Percentiles rank a stretch among this genome's conserved stretches.
Conservation (phyloP, 2,329 filamentous ascomycete genomes). For the Amesomyces nigricolor region DNA sequence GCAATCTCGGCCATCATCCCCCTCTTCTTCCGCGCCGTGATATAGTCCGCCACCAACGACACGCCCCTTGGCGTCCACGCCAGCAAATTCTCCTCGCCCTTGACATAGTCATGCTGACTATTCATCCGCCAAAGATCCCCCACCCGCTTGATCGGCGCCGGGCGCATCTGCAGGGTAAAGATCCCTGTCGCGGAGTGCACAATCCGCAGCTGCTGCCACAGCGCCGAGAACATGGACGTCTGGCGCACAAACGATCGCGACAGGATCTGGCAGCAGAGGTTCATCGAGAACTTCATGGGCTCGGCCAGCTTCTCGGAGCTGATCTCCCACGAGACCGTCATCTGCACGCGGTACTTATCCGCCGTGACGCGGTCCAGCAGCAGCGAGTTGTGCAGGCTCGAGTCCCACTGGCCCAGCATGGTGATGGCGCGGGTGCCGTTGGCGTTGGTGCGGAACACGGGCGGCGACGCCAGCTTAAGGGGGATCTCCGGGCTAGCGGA, state of each 20-base stretch:
- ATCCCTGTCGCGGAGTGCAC: constrained; percentile 82
- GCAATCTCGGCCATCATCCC: constrained; percentile 75
- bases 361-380: constrained; percentile 87
- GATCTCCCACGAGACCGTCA: constrained; percentile 82
- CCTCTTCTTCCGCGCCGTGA: constrained; percentile 67
- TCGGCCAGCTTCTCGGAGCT: constrained; percentile 76
- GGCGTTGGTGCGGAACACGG: constrained; percentile 74
- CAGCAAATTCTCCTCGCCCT: constrained; percentile 81
- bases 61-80: constrained; percentile 87
- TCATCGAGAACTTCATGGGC: constrained; percentile 79
- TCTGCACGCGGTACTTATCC: constrained; percentile 88
- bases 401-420: constrained; percentile 93
- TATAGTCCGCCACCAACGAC: constrained; percentile 83
- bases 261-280: constrained; percentile 76
- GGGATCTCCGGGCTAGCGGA: constrained; percentile 66
- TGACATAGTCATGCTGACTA: constrained; percentile 90
- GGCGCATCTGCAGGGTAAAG: constrained; percentile 80
- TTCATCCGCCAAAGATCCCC: constrained; percentile 96
- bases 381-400: constrained; percentile 84
- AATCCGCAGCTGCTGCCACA: constrained; percentile 80
- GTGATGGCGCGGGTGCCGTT: constrained; percentile 87
- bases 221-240: constrained; percentile 75
- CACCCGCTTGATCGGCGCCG: constrained; percentile 82
- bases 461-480: constrained; percentile 70
- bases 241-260: constrained; percentile 80